A percentile compares a stretch with the other conserved stretches of the same genome.
Evolutionary conservation across 306 rosid species (phyloP).

Genomic region (Arachis hypogaea): DNA sequence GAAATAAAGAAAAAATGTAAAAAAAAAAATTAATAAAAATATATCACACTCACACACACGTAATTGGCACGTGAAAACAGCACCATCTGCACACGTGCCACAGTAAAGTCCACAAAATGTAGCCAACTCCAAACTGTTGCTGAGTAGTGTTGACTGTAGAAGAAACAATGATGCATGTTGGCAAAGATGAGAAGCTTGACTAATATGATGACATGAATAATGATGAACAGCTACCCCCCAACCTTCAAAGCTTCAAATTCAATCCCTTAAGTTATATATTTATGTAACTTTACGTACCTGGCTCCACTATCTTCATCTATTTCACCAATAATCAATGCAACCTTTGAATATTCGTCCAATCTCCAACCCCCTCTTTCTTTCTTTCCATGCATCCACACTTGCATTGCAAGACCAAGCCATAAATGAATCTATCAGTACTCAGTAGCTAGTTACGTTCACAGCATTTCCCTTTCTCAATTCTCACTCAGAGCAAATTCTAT

Average conservation of each 20-base stretch:
- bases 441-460: too few relatives aligned
- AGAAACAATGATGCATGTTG: constrained; percentile 30
- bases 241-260: constrained; percentile 33
- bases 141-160: neutral
- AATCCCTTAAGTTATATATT: constrained; percentile 14
- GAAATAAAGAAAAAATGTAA: constrained; percentile 39
- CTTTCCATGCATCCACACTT: constrained; percentile 41
- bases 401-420: constrained; percentile 45
- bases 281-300: constrained; percentile 13
- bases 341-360: constrained; percentile 51
- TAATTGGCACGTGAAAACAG: constrained; percentile 38
- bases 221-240: constrained; percentile 9
- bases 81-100: constrained; percentile 47
- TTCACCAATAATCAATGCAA: constrained; percentile 50
- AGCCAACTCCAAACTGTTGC: constrained; percentile 36
- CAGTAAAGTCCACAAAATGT: constrained; percentile 39
- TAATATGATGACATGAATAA: constrained; percentile 34
- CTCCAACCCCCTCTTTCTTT: constrained; percentile 45
- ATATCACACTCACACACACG: constrained; percentile 44
- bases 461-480: neutral
- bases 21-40: neutral
- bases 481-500: constrained; percentile 26
- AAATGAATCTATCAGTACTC: constrained; percentile 19
- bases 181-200: constrained; percentile 48
- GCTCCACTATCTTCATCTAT: constrained; percentile 52